Conservation (phyloP, 495 filamentous ascomycete genomes). For the Aspergillus diversus region DNA sequence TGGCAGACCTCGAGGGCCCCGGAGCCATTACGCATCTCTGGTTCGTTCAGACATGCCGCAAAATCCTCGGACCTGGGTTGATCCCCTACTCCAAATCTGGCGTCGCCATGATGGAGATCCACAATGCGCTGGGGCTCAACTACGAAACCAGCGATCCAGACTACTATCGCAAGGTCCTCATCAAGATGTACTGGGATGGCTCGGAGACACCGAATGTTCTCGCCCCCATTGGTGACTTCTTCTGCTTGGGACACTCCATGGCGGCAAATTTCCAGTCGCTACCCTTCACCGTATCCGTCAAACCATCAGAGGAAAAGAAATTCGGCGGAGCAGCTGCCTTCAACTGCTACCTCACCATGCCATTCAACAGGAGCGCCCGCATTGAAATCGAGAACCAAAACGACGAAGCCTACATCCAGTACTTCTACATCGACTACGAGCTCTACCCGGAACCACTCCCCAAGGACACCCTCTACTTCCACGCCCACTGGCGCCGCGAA, state of each 20-base stretch:
- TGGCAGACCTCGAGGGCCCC: conserved; percentile 27
- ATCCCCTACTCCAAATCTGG: conserved; percentile 32
- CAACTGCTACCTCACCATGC: conserved; percentile 30
- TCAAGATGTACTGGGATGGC: conserved; percentile 30
- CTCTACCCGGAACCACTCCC: conserved; percentile 26
- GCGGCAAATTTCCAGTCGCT: conserved; percentile 29
- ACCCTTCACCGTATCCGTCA: conserved; percentile 28
- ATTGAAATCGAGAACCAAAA: conserved; percentile 30
- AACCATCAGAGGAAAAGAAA: conserved; percentile 28
- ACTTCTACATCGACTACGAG: conserved; percentile 34
- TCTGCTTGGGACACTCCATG: conserved; percentile 29
- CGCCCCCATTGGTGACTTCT: conserved; percentile 28
- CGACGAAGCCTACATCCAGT: conserved; percentile 27
- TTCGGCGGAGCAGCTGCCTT: conserved; percentile 29
- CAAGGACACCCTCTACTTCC: conserved; percentile 30
- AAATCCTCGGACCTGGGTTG: conserved; percentile 27
- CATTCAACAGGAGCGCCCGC: conserved; percentile 28
- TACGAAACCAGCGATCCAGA: conserved; percentile 29
- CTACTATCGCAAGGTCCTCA: conserved; percentile 33
- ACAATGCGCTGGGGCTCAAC: conserved; percentile 29
- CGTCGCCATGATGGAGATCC: conserved; percentile 28
- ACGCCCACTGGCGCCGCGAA: conserved; percentile 30
- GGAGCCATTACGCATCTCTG: conserved; percentile 18
- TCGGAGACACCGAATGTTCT: conserved; percentile 25
- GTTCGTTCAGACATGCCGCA: conserved; percentile 26